Evolutionary conservation across 1,284 basidiomycete species (phyloP).

Genomic region (Ustilago nuda): DNA sequence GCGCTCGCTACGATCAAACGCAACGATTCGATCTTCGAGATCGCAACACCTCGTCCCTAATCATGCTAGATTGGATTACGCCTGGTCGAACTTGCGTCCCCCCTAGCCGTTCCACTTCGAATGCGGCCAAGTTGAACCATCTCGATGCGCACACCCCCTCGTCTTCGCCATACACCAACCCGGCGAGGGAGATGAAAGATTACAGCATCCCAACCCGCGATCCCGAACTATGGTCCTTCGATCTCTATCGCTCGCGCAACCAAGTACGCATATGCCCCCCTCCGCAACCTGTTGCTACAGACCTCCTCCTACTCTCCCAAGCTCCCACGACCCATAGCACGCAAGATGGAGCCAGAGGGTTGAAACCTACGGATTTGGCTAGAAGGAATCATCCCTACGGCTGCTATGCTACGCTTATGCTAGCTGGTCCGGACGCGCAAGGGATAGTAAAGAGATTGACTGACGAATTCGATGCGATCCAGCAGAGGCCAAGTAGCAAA

Average conservation of each 20-base stretch:
- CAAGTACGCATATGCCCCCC: constrained; percentile 79
- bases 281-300: constrained; percentile 77
- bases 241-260: constrained; percentile 84
- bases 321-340: constrained; percentile 11
- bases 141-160: constrained; percentile 18
- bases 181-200: constrained; percentile 6
- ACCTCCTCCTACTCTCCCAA: constrained; percentile 80
- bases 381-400: constrained; percentile 80
- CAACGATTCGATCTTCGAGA: constrained; percentile 63
- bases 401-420: constrained; percentile 84
- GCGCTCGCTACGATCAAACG: constrained; percentile 57
- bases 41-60: constrained; percentile 45
- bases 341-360: not conserved
- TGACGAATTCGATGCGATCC: constrained; percentile 74
- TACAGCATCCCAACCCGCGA: not conserved
- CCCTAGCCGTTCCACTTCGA: not conserved
- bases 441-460: constrained; percentile 72
- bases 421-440: constrained; percentile 77
- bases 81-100: constrained; percentile 52
- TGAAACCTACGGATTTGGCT: constrained; percentile 70
- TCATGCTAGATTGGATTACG: constrained; percentile 67
- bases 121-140: constrained; percentile 5
- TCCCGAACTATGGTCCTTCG: constrained; percentile 90
- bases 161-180: not conserved
- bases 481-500: constrained; percentile 74